Conservation (phyloP, 2,329 filamentous ascomycete genomes). For the Emydomyces testavorans region DNA sequence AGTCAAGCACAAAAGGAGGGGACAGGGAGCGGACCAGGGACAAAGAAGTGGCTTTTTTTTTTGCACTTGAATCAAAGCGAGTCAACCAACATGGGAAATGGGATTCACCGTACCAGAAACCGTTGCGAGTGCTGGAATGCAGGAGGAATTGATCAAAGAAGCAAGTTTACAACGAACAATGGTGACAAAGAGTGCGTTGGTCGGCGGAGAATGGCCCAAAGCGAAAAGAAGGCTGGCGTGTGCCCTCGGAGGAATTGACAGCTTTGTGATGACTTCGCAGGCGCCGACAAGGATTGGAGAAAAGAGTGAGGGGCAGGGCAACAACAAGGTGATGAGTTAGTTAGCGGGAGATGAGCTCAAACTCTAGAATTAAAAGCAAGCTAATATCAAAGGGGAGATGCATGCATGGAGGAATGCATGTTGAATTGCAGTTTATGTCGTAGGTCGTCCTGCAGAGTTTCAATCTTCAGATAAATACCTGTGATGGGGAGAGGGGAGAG, state of each 20-base stretch:
- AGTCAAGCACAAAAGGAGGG: neutral
- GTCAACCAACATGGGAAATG: constrained; percentile 5
- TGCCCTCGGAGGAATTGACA: constrained; percentile 3
- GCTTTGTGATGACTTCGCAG: constrained; percentile 11
- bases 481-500: too few relatives aligned
- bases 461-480: neutral
- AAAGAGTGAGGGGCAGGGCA: constrained; percentile 6
- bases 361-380: neutral
- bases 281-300: constrained; percentile 13
- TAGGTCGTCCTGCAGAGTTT: neutral
- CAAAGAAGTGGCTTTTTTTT: neutral
- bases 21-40: neutral
- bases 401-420: constrained; percentile 7
- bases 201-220: neutral
- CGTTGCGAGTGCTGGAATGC: constrained; percentile 3
- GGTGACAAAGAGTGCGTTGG: neutral
- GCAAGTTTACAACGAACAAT: neutral
- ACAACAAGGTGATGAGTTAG: constrained; percentile 2
- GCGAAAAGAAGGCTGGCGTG: constrained; percentile 13
- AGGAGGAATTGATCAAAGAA: constrained; percentile 1
- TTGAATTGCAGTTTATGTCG: neutral
- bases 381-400: neutral
- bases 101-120: constrained; percentile 6
- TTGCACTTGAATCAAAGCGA: neutral
- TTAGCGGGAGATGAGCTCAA: too few relatives aligned